A percentile compares a stretch with the other conserved stretches of the same genome.
Evolutionary conservation across 228 moss, liverwort and hornwort species (phyloP).

Genomic region (Sphagnum fallax): DNA sequence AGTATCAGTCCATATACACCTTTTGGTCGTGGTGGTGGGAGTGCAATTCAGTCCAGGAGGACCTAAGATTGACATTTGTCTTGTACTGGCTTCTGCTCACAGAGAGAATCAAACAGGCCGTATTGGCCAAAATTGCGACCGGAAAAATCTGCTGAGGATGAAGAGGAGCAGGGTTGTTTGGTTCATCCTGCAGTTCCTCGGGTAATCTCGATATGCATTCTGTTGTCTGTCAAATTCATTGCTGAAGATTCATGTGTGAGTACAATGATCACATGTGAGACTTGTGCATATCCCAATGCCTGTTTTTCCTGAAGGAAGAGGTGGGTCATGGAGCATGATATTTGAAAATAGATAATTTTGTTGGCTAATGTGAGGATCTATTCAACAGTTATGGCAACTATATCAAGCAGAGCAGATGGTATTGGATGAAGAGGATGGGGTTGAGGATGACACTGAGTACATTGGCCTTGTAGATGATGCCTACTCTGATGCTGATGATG

Average conservation of each 20-base stretch:
- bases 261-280: too few relatives aligned
- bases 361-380: too few relatives aligned
- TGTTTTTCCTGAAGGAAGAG: too few relatives aligned
- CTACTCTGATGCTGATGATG: slow-evolving; percentile 28
- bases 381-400: slow-evolving; percentile 74
- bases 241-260: too few relatives aligned
- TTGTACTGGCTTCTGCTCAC: slow-evolving; percentile 7
- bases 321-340: too few relatives aligned
- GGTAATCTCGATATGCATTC: slow-evolving; percentile 25
- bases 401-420: slow-evolving; percentile 94
- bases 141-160: slow-evolving; percentile 39
- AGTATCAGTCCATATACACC: too few relatives aligned
- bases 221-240: too few relatives aligned
- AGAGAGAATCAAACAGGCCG: slow-evolving; percentile 87
- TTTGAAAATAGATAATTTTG: too few relatives aligned
- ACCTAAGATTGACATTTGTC: too few relatives aligned
- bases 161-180: slow-evolving; percentile 8
- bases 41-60: too few relatives aligned
- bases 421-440: slow-evolving; percentile 70
- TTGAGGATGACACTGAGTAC: slow-evolving; percentile 11
- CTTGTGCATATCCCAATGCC: too few relatives aligned
- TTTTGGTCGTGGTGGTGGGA: too few relatives aligned
- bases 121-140: slow-evolving; percentile 71
- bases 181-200: slow-evolving; percentile 82
- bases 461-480: slow-evolving; percentile 7